A percentile compares a stretch with the other conserved stretches of the same genome.
These are phyloP conservation scores for Leccinum pachyderme DNA, from an alignment of 1,284 basidiomycete genomes.

Conservation along the genomic window DNA sequence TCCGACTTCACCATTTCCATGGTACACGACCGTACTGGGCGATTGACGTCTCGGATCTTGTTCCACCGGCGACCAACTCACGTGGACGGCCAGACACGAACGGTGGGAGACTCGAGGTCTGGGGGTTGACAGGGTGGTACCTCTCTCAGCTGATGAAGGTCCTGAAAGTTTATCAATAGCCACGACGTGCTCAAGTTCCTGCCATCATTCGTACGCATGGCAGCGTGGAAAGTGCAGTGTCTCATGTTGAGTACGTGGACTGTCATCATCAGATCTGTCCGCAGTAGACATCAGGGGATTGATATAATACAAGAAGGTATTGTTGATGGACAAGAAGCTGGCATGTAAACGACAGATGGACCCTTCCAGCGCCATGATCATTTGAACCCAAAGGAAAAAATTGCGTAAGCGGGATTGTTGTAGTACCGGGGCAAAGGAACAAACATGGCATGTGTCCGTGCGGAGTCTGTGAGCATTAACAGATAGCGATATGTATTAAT, in stretches of 20 bases:
- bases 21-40: constrained; percentile 61
- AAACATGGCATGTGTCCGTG: constrained; percentile 12
- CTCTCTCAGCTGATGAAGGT: constrained; percentile 48
- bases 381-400: constrained; percentile 16
- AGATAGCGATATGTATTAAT: constrained; percentile 25
- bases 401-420: constrained; percentile 18
- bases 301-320: constrained; percentile 28
- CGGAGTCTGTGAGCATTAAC: constrained; percentile 28
- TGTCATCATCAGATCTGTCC: not conserved
- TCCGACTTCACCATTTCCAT: constrained; percentile 56
- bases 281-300: constrained; percentile 10
- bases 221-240: not conserved
- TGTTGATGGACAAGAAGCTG: constrained; percentile 22
- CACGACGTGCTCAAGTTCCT: not conserved
- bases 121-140: constrained; percentile 84
- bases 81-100: constrained; percentile 28
- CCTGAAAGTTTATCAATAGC: constrained; percentile 23
- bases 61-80: constrained; percentile 28
- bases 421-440: constrained; percentile 9
- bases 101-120: constrained; percentile 59
- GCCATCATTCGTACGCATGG: not conserved
- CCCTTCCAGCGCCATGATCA: constrained; percentile 10
- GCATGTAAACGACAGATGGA: constrained; percentile 14
- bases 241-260: not conserved
- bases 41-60: constrained; percentile 66